Evolutionary conservation across 2,329 filamentous ascomycete genomes (phyloP), one percentile per base, ranked within the genome.

Genomic region (Akanthomyces muscarius): DNA sequence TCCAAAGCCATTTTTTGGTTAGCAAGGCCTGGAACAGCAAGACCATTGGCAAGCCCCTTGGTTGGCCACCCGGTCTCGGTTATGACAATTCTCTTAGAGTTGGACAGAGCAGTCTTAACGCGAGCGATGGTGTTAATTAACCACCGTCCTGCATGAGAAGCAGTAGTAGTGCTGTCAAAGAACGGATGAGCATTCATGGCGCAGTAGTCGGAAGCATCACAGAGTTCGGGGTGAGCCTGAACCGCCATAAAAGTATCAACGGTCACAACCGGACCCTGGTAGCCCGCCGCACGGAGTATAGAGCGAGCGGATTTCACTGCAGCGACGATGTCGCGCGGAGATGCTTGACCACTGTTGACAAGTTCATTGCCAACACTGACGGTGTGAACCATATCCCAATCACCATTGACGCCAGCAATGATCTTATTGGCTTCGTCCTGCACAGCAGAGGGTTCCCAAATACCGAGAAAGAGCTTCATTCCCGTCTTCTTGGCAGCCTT

Each of bases 61-160:
- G 84, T 86, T 48, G 92, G 92, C 92, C 92, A 97, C 57, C 92
- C 92, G 3, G 89, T 88, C 79, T 96, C 92, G 1, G 90, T 92
- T 68, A 96, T 86, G 44, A 94, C 80, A 38, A 90, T 82, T 52
- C 82, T 80, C 75, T 91, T 89, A 67, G 68, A 72, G 64, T 78
- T 70, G 4, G 76, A 69, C 14, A 84, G 71, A 65, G 75, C 76
- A 51, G 72, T 71, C 65, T 75, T 74, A 45, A 86, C 74, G 30
- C 72, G 73, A 13, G 70, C 65, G 33, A 85, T 82, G 66, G 88
- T 86, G 30, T 79, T 77, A 45, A 79, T 74, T 45, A 92, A 83
- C 74, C 91, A 96, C 0, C 73, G 68, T 4, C 92, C 92, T 2
- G 91, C 86, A 38, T 84, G 75, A 0, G 78, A 75, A 1, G 91